Evolutionary conservation across 1,284 basidiomycete species (phyloP), one percentile per base, ranked within the genome.

Genomic region (Pholiota adiposa): DNA sequence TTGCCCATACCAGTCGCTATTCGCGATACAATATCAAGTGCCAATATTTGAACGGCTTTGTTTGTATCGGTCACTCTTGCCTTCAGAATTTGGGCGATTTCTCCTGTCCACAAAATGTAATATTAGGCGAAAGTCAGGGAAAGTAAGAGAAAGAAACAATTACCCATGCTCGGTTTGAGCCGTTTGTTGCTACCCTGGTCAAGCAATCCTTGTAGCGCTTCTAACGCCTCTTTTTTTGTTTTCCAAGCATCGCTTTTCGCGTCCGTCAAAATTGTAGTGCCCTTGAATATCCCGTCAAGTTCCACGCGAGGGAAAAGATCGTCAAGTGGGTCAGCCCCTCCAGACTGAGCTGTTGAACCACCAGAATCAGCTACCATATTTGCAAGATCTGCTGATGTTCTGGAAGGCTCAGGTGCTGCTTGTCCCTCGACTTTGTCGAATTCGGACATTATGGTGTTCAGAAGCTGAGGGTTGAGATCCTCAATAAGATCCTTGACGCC

Each of bases 191-290:
- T 83, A 55, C 93, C 93, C 75, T 94, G 89, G 68, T 97, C 94
- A 41, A 99, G 77, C 55, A 96, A 85, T 0, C 85, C 87, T 67
- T 93, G 92, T 14, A 99, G 76, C 1, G 83, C 81, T 71, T 99
- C 97, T 57, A 99, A 81, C 1, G 93, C 96, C 70, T 98, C 97
- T 75, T 99, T 99, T 77, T 97, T 92, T 5, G 87, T 89, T 78
- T 99, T 99, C 97, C 97, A 99, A 0, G 94, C 89, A 67, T 98
- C 97, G 66, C 88, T 94, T 76, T 93, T 93, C 9, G 89, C 83
- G 68, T 95, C 93, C 1, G 87, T 80, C 27, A 96, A 76, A 50
- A 98, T 90, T 1, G 87, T 87, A 0, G 94, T 93, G n/a, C 90
- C 88, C 61, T 92, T 90, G 38, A 99, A 79, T 23, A 99, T 76